Conservation (phyloP, 1,139 yeast species). For the Hansenula sp. region DNA sequence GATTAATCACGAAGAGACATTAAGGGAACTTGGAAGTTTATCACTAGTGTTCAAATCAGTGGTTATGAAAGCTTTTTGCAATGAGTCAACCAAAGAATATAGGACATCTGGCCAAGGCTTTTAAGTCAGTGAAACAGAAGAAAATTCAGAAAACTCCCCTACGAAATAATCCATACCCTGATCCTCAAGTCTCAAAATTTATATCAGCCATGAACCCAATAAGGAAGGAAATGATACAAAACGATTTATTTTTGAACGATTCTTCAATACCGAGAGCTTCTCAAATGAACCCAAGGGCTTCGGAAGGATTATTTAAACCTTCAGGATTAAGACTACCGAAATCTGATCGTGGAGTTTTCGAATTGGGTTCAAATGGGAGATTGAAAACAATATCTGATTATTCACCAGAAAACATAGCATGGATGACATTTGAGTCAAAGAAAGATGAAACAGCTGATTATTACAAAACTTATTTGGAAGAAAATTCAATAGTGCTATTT, state of each 20-base stretch:
- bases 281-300: neutral
- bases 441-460: neutral
- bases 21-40: too few species aligned
- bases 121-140: neutral
- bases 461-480: neutral
- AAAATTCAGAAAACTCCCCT: neutral
- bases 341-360: neutral
- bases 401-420: neutral
- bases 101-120: too few species aligned
- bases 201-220: neutral
- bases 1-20: too few species aligned
- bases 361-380: neutral
- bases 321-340: neutral
- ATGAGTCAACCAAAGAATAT: too few species aligned
- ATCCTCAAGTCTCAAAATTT: neutral
- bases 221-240: neutral
- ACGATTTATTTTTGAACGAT: neutral
- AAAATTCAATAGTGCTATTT: neutral
- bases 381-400: neutral
- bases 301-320: neutral
- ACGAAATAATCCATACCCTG: neutral
- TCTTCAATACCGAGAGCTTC: neutral
- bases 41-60: too few species aligned
- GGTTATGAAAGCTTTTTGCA: too few species aligned
- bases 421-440: neutral